Base-by-base conservation (phyloP, 352 stramenopile species). In the Pythium folliculosum region DNA sequence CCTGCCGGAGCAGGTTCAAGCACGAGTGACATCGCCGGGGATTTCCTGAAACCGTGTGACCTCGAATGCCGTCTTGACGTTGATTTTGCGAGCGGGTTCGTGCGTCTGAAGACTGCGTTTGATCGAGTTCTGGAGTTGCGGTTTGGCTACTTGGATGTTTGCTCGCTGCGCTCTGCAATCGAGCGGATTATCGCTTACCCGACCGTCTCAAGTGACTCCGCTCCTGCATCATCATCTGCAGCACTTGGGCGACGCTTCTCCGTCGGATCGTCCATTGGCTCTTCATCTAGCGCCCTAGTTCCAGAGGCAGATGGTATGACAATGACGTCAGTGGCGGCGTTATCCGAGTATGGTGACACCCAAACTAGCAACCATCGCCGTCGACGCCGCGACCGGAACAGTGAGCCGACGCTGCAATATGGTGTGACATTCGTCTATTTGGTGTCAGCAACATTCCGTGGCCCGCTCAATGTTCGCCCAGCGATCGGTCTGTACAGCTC, bases 141-240 rank as follows among this genome's bases (percentile, higher is more conserved):
- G 10, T 95, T 94, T 44, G 88, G 88, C 1, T 95, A 95, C 57
- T 63, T 95, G 65, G 88, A 95, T 48, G 90, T 91, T 22, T 90
- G 77, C 55, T 90, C 86, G 5, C 73, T 90, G 10, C 67, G 87
- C 8, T 76, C 75, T 23, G 82, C 86, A 6, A 53, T 95, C 10
- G 78, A 90, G 38, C 77, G 83, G 56, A 88, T 90, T 17, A 53
- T 89, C 12, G 67, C 65, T 16, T 79, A 73, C 49, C 74, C 84
- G 51, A 59, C 52, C 17, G 61, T 43, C 3, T 13, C 51, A 3
- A 59, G 10, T 16, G 65, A 67, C 9, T 44, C 49, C 2, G 52
- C 52, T 13, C 65, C 58, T 14, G 49, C 44, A 19, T 67, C 65
- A 4, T 67, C 58, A 23, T 63, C 65, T 35, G 52, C 38, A 12